Evolutionary conservation across 2,329 filamentous ascomycete genomes (phyloP), one percentile per base, ranked within the genome.

Genomic region (Zymoseptoria passerinii): DNA sequence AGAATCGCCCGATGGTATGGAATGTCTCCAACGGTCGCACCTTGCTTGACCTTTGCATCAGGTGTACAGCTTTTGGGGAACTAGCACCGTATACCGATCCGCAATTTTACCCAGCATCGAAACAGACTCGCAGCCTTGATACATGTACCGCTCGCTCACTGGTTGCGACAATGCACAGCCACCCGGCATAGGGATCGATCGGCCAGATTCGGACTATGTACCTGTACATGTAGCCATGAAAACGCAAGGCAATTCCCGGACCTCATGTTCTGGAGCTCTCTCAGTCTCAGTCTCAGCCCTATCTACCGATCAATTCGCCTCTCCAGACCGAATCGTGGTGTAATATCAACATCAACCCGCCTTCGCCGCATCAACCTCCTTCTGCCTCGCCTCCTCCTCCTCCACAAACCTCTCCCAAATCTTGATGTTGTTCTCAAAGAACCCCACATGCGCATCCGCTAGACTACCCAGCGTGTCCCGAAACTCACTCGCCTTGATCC

Each of bases 401-500:
- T 82, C 80, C n/a, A 97, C 79, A 70, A 96, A 97, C 61, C 80
- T 79, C 76, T 96, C 90, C 94, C 94, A 99, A 7, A 89, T 88
- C 56, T 87, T 85, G 53, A 88, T 84, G 4, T 90, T 88, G 20
- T 83, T 83, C 58, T 84, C 84, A 72, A 96, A 99, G 73, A 96
- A 97, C 9, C 85, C 83, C 48, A 95, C 84, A 72, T 99, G 90
- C 18, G 89, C 85, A 69, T 92, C 87, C 0, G 92, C 90, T 53
- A 99, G 75, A 2, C 84, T 85, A 2, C 90, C 90, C 53, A 99
- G 80, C 66, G 94, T 92, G 63, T 87, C 83, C 73, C 90, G 89
- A 75, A 99, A 95, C 78, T 99, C 92, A 23, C 49, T 67, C 48
- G 90, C 85, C 79, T 99, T 99, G 80, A 97, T 97, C 58, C 92